Evolutionary conservation across 1,139 yeast species (phyloP).

Genomic region (Tardiomyces depauwii): DNA sequence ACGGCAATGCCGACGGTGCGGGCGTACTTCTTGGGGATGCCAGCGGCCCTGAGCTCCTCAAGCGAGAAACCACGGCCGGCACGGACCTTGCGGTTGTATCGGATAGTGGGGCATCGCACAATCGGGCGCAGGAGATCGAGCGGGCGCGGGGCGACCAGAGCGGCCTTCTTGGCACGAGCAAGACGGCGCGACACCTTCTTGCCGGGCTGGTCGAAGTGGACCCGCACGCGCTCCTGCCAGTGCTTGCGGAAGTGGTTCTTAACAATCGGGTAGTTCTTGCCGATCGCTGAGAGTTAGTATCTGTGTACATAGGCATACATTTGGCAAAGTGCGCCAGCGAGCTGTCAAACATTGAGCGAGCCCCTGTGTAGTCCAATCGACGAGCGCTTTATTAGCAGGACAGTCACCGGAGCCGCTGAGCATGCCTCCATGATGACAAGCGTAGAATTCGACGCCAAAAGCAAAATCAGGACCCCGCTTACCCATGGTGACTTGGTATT

Average conservation of each 20-base stretch:
- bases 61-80: constrained; percentile 99
- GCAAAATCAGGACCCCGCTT: not conserved
- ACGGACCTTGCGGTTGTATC: constrained; percentile 99
- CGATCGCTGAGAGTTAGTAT: constrained; percentile 45
- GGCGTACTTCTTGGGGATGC: constrained; percentile 90
- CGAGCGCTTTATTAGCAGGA: no score
- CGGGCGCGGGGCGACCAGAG: constrained; percentile 95
- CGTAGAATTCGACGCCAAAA: no score
- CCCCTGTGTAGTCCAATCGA: no score
- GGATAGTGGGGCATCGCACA: constrained; percentile 97
- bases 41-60: constrained; percentile 98
- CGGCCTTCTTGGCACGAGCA: constrained; percentile 91
- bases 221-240: constrained; percentile 99
- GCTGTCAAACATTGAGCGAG: no score
- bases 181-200: constrained; percentile 95
- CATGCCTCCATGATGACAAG: no score
- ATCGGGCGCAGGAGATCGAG: constrained; percentile 93
- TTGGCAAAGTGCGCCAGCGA: not conserved
- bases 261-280: constrained; percentile 67
- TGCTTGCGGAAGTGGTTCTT: constrained; percentile 84
- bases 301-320: not conserved
- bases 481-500: not conserved
- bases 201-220: constrained; percentile 99
- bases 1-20: constrained; percentile 98
- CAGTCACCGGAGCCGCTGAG: no score